A percentile compares a stretch with the other conserved stretches of the same genome.
Evolutionary conservation across 2,329 filamentous ascomycete species (phyloP).

Genomic region (Colletotrichum phormii): DNA sequence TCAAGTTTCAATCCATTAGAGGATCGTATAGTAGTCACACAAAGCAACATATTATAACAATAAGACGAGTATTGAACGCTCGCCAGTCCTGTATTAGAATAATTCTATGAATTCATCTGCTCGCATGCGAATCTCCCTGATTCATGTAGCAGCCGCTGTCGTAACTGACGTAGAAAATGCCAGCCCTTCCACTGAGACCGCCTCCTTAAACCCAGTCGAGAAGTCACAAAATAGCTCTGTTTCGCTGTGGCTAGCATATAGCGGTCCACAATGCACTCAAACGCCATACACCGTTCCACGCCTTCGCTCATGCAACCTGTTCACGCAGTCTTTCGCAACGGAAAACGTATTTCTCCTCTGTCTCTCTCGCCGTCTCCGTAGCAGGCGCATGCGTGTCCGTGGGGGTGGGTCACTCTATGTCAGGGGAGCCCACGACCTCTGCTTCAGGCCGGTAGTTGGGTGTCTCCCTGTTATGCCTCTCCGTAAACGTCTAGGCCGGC

Average conservation of each 20-base stretch:
- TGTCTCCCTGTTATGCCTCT: background rate
- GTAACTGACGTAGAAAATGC: slow-evolving; percentile 11
- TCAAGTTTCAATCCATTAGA: too few relatives aligned
- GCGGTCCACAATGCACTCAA: slow-evolving; percentile 28
- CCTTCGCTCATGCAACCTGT: slow-evolving; percentile 28
- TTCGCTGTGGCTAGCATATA: slow-evolving; percentile 3
- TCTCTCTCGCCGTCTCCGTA: background rate
- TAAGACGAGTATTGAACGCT: background rate
- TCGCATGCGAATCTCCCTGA: background rate
- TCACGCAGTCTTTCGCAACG: background rate
- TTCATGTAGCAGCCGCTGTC: slow-evolving; percentile 1
- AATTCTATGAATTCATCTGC: slow-evolving; percentile 5
- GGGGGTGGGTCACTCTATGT: background rate
- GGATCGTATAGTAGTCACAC: too few relatives aligned
- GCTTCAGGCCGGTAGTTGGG: background rate
- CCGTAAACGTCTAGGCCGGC: background rate
- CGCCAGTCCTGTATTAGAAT: slow-evolving; percentile 17
- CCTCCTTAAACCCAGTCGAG: slow-evolving; percentile 10
- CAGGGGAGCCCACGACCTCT: background rate
- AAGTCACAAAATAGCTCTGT: slow-evolving; percentile 16
- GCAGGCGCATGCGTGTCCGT: background rate
- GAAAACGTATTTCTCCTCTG: background rate
- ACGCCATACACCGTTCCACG: slow-evolving; percentile 27
- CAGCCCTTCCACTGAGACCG: background rate
- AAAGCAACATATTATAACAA: background rate